Evolutionary conservation across 2,329 filamentous ascomycete species (phyloP), one percentile per base, ranked within the genome.

Genomic region (Neopestalotiopsis clavispora): DNA sequence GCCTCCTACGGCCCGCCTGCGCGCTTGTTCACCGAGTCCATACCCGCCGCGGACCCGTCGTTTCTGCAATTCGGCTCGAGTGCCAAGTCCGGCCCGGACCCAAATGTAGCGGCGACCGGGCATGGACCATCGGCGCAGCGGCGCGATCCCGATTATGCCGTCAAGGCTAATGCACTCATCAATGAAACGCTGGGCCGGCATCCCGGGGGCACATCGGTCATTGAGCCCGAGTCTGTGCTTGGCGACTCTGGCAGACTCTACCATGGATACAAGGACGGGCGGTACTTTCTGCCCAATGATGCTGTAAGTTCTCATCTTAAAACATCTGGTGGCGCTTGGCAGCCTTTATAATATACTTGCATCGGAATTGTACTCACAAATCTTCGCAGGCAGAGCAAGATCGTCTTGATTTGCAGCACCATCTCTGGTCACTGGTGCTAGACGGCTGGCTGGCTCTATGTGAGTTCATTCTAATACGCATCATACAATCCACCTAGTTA

Each of bases 321-420:
- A 10, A 6, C 10, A 6, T 28, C 23, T 28, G 23, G 23, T 28
- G 23, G 23, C 23, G 23, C 23, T 28, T 28, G 23, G 1, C 23
- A 28, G 23, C 23, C 23, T 28, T 28, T 4, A 28, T 28, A 0
- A 28, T 28, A 1, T 28, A 28, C 3, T 28, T 28, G 23, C 3
- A 28, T 28, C 23, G 1, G 23, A 28, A 3, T 0, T 1, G 23
- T 28, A 28, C 23, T 28, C 23, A 28, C 23, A 28, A 28, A 28
- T 28, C 23, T 28, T 28, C 23, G 0, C 4, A 57, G 65, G 65
- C 65, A 1, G 68, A 69, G 56, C 68, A 69, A 7, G 68, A 69
- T 13, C 65, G 68, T 1, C n/a, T 69, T 7, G 68, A 69, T 49
- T 42, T 69, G 5, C 68, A 69, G 42, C 68, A 69, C 38, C 34